phyloP scores from a whole-genome alignment of 1,284 basidiomycete species.

The Microbotryum intermedium region DNA sequence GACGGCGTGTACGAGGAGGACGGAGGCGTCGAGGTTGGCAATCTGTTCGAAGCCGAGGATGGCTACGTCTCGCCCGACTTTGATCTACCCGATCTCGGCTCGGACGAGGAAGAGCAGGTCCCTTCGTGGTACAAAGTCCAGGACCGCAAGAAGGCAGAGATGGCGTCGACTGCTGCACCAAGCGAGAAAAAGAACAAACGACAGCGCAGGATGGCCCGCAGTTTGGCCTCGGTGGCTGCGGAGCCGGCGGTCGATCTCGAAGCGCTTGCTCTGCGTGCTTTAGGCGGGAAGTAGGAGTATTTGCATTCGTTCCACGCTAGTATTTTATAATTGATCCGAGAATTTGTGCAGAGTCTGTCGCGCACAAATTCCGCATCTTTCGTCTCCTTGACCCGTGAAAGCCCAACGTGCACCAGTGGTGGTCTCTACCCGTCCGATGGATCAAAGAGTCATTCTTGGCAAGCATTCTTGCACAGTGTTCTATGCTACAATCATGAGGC shows the following conservation, averaged over 20 bases:
- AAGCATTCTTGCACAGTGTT: too few species aligned
- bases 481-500: too few species aligned
- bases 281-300: conserved; percentile 12
- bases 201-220: not conserved
- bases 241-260: conserved; percentile 32
- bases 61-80: conserved; percentile 66
- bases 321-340: too few species aligned
- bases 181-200: conserved; percentile 6
- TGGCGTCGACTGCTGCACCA: conserved; percentile 7
- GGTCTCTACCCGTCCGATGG: too few species aligned
- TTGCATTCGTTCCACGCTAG: not conserved
- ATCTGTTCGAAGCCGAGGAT: conserved; percentile 25
- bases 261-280: conserved; percentile 30
- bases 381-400: too few species aligned
- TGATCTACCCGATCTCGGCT: conserved; percentile 39
- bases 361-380: too few species aligned
- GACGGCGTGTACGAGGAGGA: conserved; percentile 58
- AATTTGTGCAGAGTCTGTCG: too few species aligned
- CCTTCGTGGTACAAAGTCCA: not conserved
- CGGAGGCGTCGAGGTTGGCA: conserved; percentile 36
- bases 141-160: conserved; percentile 21
- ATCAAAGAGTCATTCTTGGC: too few species aligned
- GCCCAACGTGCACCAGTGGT: too few species aligned
- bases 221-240: not conserved
- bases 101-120: conserved; percentile 10